Evolutionary conservation across 495 filamentous ascomycete species (phyloP).

Genomic region (Talaromyces adpressus): DNA sequence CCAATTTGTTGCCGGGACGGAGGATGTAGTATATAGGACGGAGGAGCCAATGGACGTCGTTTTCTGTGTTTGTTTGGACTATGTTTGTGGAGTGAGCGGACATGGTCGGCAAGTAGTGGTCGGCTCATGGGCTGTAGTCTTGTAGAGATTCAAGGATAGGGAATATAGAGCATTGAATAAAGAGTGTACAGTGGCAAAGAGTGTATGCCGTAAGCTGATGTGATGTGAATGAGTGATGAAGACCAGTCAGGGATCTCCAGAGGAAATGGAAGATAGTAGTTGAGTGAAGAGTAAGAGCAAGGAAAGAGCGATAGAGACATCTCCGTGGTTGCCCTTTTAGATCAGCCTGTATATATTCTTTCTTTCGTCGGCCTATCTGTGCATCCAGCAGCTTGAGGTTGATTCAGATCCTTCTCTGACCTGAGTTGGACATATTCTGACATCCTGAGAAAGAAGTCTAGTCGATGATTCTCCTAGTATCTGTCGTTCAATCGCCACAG

Average conservation of each 20-base stretch:
- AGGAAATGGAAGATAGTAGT: not conserved
- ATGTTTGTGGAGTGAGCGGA: not conserved
- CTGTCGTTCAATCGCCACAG: too few species aligned
- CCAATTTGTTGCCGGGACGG: conserved; percentile 19
- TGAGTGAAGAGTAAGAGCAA: not conserved
- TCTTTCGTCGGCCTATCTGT: not conserved
- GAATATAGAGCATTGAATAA: not conserved
- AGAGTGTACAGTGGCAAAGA: not conserved
- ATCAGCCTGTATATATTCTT: not conserved
- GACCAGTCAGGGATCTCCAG: not conserved
- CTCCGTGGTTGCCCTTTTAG: not conserved
- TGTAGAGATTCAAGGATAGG: not conserved
- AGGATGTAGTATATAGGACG: conserved; percentile 27
- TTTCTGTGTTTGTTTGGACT: not conserved
- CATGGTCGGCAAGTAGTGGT: not conserved
- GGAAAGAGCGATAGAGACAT: not conserved
- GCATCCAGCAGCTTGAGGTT: too few species aligned
- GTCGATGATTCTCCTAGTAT: too few species aligned
- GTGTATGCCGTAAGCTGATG: not conserved
- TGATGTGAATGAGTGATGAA: not conserved
- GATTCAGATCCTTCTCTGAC: too few species aligned
- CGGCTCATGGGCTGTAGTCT: not conserved
- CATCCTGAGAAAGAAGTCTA: too few species aligned
- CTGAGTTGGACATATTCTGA: too few species aligned
- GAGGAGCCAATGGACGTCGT: not conserved